Evolutionary conservation across 2,329 filamentous ascomycete species (phyloP).

Genomic region (Pseudogymnoascus sp.): DNA sequence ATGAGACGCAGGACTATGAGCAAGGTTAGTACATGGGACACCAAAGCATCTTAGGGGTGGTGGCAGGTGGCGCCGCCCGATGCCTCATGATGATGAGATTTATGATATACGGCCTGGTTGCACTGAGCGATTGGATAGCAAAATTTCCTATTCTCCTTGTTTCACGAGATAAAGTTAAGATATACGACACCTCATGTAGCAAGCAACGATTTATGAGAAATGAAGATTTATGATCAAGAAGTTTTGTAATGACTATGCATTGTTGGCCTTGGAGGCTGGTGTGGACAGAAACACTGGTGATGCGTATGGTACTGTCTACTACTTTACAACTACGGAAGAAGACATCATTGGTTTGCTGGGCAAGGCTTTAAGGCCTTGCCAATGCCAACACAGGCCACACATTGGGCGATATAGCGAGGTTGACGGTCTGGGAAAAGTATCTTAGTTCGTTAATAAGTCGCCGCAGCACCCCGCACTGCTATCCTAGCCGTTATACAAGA

Average conservation of each 20-base stretch:
- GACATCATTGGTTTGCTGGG: too few relatives aligned
- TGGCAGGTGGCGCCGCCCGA: not conserved
- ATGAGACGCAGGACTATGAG: slow-evolving; percentile 23
- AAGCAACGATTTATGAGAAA: slow-evolving; percentile 3
- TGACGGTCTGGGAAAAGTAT: not conserved
- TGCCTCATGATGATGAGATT: not conserved
- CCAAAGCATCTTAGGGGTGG: not conserved
- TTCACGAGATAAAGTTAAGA: not conserved
- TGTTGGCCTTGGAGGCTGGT: not conserved
- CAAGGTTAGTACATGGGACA: slow-evolving; percentile 16
- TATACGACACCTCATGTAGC: not conserved
- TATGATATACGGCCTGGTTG: not conserved
- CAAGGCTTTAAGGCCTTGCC: too few relatives aligned
- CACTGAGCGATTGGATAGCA: not conserved
- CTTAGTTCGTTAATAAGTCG: slow-evolving; percentile 1
- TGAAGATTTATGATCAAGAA: not conserved
- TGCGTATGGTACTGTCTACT: too few relatives aligned
- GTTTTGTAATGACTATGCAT: not conserved
- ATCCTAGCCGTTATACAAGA: not conserved
- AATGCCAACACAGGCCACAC: not conserved
- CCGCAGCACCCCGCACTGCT: not conserved
- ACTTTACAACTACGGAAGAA: not conserved
- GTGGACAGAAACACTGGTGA: not conserved
- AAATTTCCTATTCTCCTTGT: not conserved
- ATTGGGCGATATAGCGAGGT: not conserved